Base-by-base conservation (phyloP, 768 basidiomycete genomes). In the Hericium erinaceus region DNA sequence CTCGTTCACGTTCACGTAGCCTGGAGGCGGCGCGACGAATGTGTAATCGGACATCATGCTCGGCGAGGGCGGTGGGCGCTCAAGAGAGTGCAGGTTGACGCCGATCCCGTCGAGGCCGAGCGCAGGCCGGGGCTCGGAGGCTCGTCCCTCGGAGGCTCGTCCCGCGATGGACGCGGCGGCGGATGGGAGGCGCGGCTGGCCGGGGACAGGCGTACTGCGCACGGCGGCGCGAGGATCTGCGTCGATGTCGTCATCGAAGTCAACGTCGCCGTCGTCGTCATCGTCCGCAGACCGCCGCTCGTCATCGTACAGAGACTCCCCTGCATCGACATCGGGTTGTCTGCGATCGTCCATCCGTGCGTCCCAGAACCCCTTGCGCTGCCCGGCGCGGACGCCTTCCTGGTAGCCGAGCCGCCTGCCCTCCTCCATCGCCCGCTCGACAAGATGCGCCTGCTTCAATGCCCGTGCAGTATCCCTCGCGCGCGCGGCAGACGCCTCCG, bases 391-490 rank as follows among this genome's bases (percentile, higher is more conserved):
- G 13, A 77, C 41, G 2, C 78, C 78, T 49, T 80, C 74, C 22
- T 63, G 63, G 56, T 73, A 79, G 13, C 78, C 77, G 54, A 68
- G 56, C 57, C 59, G 66, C 16, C 72, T 67, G 1, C 78, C 78
- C 52, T 79, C 77, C 59, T 77, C 77, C 13, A 72, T 67, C 6
- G 78, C 79, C 26, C 66, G 60, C 57, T 72, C 71, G 39, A 75
- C 62, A 12, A 75, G 59, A 40, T 73, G 73, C 62, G 74, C 72
- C 58, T 78, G 75, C 57, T 72, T 74, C 26, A 77, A 60, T 57
- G 69, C 67, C 33, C 79, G 69, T 5, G 77, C 77, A 41, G 67
- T 74, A n/a, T 75, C 70, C 50, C 78, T 70, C 3, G 77, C 77
- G 22, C 68, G 67, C 2, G 79, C 72, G 1, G 79, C 78, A 8